phyloP scores from a whole-genome alignment of 2,329 filamentous ascomycete species.

The Ophiostoma sp. region DNA sequence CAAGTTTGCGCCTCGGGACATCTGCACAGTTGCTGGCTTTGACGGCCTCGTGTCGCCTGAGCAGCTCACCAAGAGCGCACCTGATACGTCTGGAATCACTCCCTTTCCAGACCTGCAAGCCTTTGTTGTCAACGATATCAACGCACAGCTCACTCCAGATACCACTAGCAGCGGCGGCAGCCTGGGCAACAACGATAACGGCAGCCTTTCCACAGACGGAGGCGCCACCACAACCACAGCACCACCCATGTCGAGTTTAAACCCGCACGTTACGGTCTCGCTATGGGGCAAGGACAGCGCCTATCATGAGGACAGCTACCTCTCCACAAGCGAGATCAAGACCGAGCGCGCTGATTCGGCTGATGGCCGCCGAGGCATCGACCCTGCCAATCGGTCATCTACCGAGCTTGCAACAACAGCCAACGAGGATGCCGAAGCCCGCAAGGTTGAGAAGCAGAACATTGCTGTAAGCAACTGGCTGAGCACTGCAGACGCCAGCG shows the following conservation, averaged over 20 bases:
- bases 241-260: conserved; percentile 42
- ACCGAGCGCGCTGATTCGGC: conserved; percentile 13
- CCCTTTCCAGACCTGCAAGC: conserved; percentile 28
- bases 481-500: conserved; percentile 29
- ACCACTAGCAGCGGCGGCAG: conserved; percentile 43
- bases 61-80: conserved; percentile 40
- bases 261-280: conserved; percentile 53
- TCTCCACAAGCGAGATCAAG: conserved; percentile 27
- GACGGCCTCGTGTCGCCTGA: conserved; percentile 40
- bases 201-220: conserved; percentile 44
- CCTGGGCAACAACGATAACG: conserved; percentile 19
- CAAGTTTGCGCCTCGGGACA: conserved; percentile 10
- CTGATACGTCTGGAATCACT: conserved; percentile 28
- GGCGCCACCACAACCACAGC: conserved; percentile 36
- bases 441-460: conserved; percentile 44
- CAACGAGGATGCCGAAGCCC: conserved; percentile 44
- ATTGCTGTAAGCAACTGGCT: conserved; percentile 49
- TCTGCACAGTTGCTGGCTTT: conserved; percentile 24
- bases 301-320: conserved; percentile 20
- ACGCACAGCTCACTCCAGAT: conserved; percentile 43
- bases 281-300: conserved; percentile 45
- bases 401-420: conserved; percentile 42
- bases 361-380: conserved; percentile 37
- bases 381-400: conserved; percentile 41
- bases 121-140: conserved; percentile 27